Evolutionary conservation across 345 rosid species (phyloP), one percentile per base, ranked within the genome.

Genomic region (Salix arbutifolia): DNA sequence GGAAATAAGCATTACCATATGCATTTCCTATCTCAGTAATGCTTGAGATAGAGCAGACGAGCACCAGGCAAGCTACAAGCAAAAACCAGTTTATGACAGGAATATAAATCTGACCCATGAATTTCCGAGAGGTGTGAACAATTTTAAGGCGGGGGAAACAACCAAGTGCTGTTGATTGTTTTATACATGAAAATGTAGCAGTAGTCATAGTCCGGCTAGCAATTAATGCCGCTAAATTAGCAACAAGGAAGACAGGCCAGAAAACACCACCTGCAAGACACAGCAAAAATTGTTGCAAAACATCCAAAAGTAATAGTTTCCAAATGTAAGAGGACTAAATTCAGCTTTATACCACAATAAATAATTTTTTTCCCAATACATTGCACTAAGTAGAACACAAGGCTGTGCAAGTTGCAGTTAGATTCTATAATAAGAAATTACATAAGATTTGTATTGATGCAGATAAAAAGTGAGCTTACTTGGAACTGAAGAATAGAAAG

Each of bases 41-140:
- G 89, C 94, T 91, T 78, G 98, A 83, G 79, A 92, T 89, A 68
- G 92, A 84, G 88, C 90, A 90, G 84, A 96, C 91, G 23, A 92
- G 82, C 79, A 90, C 85, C 88, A 94, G 75, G 83, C 97, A 92
- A 68, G 88, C 88, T 44, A 83, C 98, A 83, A 96, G 91, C 89
- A 96, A 81, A 87, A 96, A 96, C 99, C 99, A 96, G 85, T 96
- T 96, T 65, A 96, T 82, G 82, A 94, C 98, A n/a, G 99, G 99
- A 86, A 96, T 96, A 83, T 96, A 96, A 52, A 96, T 94, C 86
- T 96, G 98, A 58, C 99, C 99, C 97, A 96, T 96, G 85, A 94
- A 96, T 79, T 96, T 96, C 77, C 98, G 93, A 72, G 98, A 96
- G 26, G 99, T 96, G 79, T 96, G 99, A 75, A 96, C 86, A 71